These are phyloP conservation scores for Martensiomyces pterosporus DNA, from an alignment of 192 early-diverging fungal species.

Conservation along the genomic window DNA sequence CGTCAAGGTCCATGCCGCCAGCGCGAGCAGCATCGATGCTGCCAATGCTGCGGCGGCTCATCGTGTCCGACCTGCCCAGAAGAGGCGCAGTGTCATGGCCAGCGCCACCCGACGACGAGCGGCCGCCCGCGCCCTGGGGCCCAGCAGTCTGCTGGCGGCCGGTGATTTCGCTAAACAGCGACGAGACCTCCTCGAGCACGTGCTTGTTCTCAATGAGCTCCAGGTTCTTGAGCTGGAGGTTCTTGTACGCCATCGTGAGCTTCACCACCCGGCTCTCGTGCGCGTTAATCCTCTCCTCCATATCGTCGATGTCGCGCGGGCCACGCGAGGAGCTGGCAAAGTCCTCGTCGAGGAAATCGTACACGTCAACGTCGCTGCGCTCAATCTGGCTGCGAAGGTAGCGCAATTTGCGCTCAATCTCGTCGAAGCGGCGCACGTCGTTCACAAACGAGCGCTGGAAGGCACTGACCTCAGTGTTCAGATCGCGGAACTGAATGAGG, in stretches of 20 bases:
- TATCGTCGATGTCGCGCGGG: slow-evolving; percentile 90
- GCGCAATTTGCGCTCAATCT: slow-evolving; percentile 95
- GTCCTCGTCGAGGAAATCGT: slow-evolving; percentile 45
- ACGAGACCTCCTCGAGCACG: slow-evolving; percentile 73
- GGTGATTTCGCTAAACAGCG: slow-evolving; percentile 55
- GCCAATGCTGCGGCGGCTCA: slow-evolving; percentile 47
- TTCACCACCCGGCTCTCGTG: slow-evolving; percentile 78
- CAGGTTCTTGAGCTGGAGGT: slow-evolving; percentile 80
- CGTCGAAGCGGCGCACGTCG: slow-evolving; percentile 93
- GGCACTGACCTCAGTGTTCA: slow-evolving; percentile 91
- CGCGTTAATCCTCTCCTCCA: slow-evolving; percentile 74
- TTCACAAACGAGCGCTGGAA: slow-evolving; percentile 95
- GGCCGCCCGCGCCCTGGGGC: slow-evolving; percentile 1
- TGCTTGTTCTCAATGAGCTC: slow-evolving; percentile 88
- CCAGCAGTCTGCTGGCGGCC: slow-evolving; percentile 63
- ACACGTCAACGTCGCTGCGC: slow-evolving; percentile 65
- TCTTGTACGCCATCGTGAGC: slow-evolving; percentile 85
- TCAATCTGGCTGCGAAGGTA: slow-evolving; percentile 80
- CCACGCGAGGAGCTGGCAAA: slow-evolving; percentile 60
- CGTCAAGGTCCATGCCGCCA: slow-evolving; percentile 19
- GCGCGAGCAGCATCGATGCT: slow-evolving; percentile 41
- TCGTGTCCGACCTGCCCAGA: slow-evolving; percentile 54
- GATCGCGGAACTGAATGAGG: slow-evolving; percentile 89
- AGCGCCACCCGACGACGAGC: not conserved
- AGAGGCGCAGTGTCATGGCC: slow-evolving; percentile 53